These are phyloP conservation scores for Boletus hoseneyae DNA, from an alignment of 1,284 basidiomycete genomes.

Conservation along the genomic window DNA sequence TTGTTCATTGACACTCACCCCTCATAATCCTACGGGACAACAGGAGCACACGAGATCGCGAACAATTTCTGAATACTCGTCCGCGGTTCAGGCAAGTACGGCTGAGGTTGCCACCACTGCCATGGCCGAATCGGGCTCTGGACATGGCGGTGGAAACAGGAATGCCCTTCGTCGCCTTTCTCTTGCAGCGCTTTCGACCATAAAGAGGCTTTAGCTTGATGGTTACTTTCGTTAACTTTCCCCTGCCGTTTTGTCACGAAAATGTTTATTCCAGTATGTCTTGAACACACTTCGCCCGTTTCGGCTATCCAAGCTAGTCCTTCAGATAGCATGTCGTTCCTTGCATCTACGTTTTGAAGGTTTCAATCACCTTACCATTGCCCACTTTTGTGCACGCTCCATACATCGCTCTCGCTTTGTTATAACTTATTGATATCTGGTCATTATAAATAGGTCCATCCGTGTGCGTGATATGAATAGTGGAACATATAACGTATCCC, in stretches of 20 bases:
- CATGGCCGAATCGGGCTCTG: constrained; percentile 12
- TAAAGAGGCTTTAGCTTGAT: constrained; percentile 19
- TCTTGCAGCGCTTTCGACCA: constrained; percentile 28
- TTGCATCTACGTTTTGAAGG: constrained; percentile 7
- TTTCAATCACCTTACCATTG: neutral
- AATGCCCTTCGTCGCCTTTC: constrained; percentile 28
- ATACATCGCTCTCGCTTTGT: constrained; percentile 18
- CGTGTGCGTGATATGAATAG: neutral
- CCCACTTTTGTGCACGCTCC: constrained; percentile 1
- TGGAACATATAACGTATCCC: neutral
- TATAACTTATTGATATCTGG: constrained; percentile 17
- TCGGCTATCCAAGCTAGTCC: neutral
- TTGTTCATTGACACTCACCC: constrained; percentile 1
- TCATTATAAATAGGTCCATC: neutral
- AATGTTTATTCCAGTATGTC: constrained; percentile 6
- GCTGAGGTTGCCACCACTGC: constrained; percentile 14
- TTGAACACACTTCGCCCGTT: constrained; percentile 6
- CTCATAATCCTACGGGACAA: constrained; percentile 6
- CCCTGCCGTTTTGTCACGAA: constrained; percentile 1
- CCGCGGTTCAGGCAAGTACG: constrained; percentile 15
- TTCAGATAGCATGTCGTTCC: constrained; percentile 3
- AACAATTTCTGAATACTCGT: constrained; percentile 26
- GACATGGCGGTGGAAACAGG: constrained; percentile 18
- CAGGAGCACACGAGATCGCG: constrained; percentile 16
- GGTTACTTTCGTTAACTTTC: neutral